A percentile compares a stretch with the other conserved stretches of the same genome.
Conservation (phyloP, 2,329 filamentous ascomycete genomes). For the Colletotrichum cereale region DNA sequence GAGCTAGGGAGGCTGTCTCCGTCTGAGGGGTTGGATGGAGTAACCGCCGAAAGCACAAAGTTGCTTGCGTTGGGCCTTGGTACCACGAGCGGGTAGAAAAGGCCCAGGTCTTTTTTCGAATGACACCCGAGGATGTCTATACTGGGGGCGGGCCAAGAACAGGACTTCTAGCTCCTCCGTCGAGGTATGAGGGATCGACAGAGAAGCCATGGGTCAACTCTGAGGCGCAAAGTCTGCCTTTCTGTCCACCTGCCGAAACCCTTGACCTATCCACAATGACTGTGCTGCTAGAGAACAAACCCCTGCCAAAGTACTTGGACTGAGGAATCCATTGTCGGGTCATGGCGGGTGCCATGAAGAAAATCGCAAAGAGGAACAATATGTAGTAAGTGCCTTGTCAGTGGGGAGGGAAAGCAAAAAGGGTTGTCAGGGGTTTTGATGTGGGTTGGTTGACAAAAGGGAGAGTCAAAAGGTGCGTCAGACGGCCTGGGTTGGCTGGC, state of each 20-base stretch:
- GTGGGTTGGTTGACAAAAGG: neutral
- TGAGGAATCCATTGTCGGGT: no score
- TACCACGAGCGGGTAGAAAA: neutral
- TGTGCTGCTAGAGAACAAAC: neutral
- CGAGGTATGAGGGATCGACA: neutral
- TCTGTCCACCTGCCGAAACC: neutral
- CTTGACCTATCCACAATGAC: neutral
- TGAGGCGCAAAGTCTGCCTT: neutral
- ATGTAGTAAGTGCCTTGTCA: no score
- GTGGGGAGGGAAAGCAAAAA: constrained; percentile 12
- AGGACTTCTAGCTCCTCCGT: neutral
- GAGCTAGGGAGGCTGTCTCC: neutral
- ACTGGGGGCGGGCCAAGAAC: neutral
- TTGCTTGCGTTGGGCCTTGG: neutral
- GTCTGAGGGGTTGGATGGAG: no score
- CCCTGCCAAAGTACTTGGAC: neutral
- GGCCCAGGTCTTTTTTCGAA: neutral
- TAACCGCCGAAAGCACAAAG: neutral
- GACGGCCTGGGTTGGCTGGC: neutral
- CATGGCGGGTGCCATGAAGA: neutral
- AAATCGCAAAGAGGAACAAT: neutral
- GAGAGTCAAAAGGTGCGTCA: neutral
- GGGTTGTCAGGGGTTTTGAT: neutral
- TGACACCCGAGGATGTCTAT: neutral
- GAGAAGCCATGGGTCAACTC: neutral